These are phyloP conservation scores for Colletotrichum musicola DNA, from an alignment of 2,329 filamentous ascomycete species.

Conservation along the genomic window DNA sequence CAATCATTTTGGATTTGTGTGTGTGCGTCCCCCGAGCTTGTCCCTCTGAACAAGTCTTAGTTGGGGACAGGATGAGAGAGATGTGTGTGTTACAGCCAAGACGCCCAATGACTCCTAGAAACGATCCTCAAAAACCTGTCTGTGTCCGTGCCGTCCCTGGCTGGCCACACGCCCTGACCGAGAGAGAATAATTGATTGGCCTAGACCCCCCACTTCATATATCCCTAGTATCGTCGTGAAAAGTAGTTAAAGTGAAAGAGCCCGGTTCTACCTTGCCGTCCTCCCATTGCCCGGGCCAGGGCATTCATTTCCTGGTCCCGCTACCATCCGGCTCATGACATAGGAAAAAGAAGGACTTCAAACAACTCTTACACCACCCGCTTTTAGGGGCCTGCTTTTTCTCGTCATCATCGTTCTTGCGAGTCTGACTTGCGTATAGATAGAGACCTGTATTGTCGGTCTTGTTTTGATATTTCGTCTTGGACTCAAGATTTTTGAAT, in stretches of 20 bases:
- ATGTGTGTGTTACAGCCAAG: constrained; percentile 17
- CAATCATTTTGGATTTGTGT: too few species aligned
- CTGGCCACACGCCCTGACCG: background rate
- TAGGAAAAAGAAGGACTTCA: constrained; percentile 29
- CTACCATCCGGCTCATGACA: background rate
- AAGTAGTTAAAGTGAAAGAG: too few species aligned
- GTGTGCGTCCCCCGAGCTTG: too few species aligned
- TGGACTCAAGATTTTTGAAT: background rate
- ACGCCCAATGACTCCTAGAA: constrained; percentile 17
- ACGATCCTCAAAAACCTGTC: background rate
- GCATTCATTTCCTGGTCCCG: background rate
- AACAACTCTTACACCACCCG: constrained; percentile 32
- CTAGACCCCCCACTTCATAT: background rate
- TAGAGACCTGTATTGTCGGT: background rate
- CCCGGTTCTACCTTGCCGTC: background rate
- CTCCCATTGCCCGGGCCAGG: background rate
- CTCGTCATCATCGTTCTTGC: background rate
- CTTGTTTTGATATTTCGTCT: background rate
- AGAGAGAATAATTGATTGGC: background rate
- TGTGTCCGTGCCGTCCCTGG: background rate
- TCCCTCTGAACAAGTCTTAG: too few species aligned
- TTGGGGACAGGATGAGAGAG: constrained; percentile 7
- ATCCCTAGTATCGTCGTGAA: too few species aligned
- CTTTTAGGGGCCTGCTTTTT: constrained; percentile 24
- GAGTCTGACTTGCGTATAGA: background rate